Evolutionary conservation across 2,329 filamentous ascomycete species (phyloP), one percentile per base, ranked within the genome.

Genomic region (Epichloe coenophiala): DNA sequence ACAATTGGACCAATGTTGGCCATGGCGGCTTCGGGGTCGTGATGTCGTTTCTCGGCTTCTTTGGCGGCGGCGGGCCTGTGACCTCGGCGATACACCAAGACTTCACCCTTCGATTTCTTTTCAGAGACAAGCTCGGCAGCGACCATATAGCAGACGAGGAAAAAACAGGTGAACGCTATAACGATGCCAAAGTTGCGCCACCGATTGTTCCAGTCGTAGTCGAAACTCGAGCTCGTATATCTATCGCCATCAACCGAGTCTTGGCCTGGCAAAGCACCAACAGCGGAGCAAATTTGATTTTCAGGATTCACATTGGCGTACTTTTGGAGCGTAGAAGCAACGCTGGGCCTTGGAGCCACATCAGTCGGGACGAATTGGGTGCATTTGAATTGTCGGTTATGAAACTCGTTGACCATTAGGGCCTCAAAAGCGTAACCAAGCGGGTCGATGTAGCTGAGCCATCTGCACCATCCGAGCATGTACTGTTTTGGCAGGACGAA

Each of bases 361-460:
- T 49, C 21, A 17, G 53, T 66, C 0, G 77, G 77, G 2, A 78
- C 68, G 47, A 65, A 75, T 33, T 62, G 53, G 19, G 63, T 66
- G 60, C 78, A 81, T 0, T 49, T 45, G 62, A 84, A 93, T 0
- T 78, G 55, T 15, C 83, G 78, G 53, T 71, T 68, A 57, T 81
- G 68, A 61, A 95, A 95, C 65, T 95, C 89, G 65, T 94, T 94
- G 55, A 86, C 76, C 76, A 91, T 84, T 31, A 94, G 73, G 0
- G 81, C 72, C 64, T 94, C 88, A 60, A 94, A 95, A 0, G 81
- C 80, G 56, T 94, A 94, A 1, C 79, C 80, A 11, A 94, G 75
- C 2, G 87, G 86, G 54, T 94, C 82, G 39, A 93, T 70, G 62
- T 87, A 91, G 62, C 84, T 85, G 54, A 94, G 79, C 88, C 88